Percentiles rank a stretch among this genome's conserved stretches.
These are phyloP conservation scores for Rhinocladiella similis DNA, from an alignment of 2,329 filamentous ascomycete genomes.

Conservation along the genomic window DNA sequence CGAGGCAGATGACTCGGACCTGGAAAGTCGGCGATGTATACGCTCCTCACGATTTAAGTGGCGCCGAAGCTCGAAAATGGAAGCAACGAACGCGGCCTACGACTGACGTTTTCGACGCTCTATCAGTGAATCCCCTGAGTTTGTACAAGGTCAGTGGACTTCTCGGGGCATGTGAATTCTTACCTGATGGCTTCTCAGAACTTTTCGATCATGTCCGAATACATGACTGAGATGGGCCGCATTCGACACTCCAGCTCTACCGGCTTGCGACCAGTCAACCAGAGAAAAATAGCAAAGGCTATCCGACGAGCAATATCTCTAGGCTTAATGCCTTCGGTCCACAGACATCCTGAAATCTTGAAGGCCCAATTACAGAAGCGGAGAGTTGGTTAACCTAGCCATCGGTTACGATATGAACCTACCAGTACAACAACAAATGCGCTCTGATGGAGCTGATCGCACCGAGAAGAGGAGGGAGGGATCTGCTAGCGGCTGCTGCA, in stretches of 20 bases:
- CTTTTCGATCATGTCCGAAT: conserved; percentile 87
- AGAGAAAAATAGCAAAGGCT: conserved; percentile 89
- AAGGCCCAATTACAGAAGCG: conserved; percentile 31
- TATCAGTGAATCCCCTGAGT: conserved; percentile 76
- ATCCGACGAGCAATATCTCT: conserved; percentile 85
- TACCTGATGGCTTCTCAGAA: conserved; percentile 60
- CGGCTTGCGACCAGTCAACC: conserved; percentile 82
- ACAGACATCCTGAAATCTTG: conserved; percentile 82
- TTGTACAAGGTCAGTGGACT: conserved; percentile 74
- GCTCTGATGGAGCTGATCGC: too few species aligned
- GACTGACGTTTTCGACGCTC: conserved; percentile 73
- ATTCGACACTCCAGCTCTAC: conserved; percentile 77
- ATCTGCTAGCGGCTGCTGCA: too few species aligned
- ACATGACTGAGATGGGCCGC: conserved; percentile 78
- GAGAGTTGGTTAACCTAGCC: neutral
- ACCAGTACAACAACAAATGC: too few species aligned
- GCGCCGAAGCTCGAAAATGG: conserved; percentile 80
- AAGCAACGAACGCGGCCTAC: conserved; percentile 56
- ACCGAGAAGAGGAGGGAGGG: too few species aligned
- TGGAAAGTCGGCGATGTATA: conserved; percentile 85
- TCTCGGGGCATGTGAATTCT: neutral
- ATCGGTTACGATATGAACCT: too few species aligned
- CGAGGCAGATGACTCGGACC: conserved; percentile 56
- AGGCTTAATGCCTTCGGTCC: conserved; percentile 87
- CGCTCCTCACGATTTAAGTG: conserved; percentile 80